A percentile compares a stretch with the other conserved stretches of the same genome.
These are phyloP conservation scores for Pontederia paniculata DNA, from an alignment of 176 grass and related monocot species.

Conservation along the genomic window DNA sequence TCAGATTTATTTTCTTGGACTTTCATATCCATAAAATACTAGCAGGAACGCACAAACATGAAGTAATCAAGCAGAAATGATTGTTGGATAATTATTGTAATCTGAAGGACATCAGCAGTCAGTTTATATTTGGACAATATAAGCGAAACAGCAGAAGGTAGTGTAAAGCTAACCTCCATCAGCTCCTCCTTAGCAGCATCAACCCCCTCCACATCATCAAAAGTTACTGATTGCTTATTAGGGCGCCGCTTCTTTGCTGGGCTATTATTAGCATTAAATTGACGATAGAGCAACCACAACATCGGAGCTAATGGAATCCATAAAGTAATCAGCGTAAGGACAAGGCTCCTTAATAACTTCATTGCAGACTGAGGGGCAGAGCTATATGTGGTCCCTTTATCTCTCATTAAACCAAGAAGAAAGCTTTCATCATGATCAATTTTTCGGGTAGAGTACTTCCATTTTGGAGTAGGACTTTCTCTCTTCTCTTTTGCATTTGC, in stretches of 20 bases:
- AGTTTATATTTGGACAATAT: background rate
- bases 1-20: background rate
- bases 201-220: slow-evolving; percentile 79
- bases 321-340: slow-evolving; percentile 55
- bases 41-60: background rate
- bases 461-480: slow-evolving; percentile 16
- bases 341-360: slow-evolving; percentile 45
- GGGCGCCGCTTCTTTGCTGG: slow-evolving; percentile 31
- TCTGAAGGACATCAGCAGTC: no score
- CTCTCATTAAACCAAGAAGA: slow-evolving; percentile 67
- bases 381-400: slow-evolving; percentile 50
- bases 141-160: slow-evolving; percentile 5
- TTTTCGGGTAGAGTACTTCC: slow-evolving; percentile 60
- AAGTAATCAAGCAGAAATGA: background rate
- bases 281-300: slow-evolving; percentile 82
- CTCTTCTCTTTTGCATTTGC: background rate
- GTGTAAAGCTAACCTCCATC: slow-evolving; percentile 38
- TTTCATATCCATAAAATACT: background rate
- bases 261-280: slow-evolving; percentile 43
- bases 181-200: slow-evolving; percentile 80
- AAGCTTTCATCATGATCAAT: slow-evolving; percentile 76
- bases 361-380: slow-evolving; percentile 50
- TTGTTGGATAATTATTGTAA: background rate
- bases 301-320: slow-evolving; percentile 84
- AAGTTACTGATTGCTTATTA: slow-evolving; percentile 46